phyloP scores from a whole-genome alignment of 208 protist genomes.

The Sergeia podlipaevii region DNA sequence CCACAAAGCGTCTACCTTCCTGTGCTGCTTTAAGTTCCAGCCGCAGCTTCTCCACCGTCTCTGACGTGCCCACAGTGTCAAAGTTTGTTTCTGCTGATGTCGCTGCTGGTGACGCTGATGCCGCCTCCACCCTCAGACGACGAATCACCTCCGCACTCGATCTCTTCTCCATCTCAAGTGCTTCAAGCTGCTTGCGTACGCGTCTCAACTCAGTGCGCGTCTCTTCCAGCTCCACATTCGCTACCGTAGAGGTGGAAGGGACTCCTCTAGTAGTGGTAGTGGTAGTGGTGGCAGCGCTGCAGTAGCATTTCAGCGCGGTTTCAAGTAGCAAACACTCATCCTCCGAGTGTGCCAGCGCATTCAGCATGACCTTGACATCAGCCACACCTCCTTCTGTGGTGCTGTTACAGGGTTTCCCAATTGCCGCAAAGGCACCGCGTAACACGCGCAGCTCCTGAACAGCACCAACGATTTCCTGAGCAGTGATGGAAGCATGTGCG shows the following conservation, averaged over 20 bases:
- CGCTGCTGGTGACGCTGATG: too few species aligned
- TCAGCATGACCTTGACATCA: constrained; percentile 15
- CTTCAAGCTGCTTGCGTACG: too few species aligned
- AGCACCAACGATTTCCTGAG: constrained; percentile 16
- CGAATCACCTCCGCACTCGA: too few species aligned
- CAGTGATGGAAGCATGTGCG: constrained; percentile 22
- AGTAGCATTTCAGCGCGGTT: constrained; percentile 11
- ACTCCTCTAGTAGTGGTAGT: constrained; percentile 1
- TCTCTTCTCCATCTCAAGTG: constrained; percentile 4
- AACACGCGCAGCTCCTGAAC: constrained; percentile 13
- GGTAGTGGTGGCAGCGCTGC: background rate
- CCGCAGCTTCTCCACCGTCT: background rate
- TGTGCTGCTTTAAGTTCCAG: background rate
- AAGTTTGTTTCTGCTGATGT: too few species aligned
- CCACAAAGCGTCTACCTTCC: background rate
- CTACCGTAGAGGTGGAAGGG: constrained; percentile 8
- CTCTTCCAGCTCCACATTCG: constrained; percentile 12
- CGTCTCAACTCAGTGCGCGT: too few species aligned
- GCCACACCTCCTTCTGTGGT: background rate
- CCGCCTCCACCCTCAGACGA: too few species aligned
- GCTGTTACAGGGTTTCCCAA: background rate
- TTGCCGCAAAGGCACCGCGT: background rate
- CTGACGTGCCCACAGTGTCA: background rate
- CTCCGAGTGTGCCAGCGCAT: constrained; percentile 24
- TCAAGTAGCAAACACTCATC: constrained; percentile 18